A percentile compares a stretch with the other conserved stretches of the same genome.
These are phyloP conservation scores for Rhizoclosmatium globosum DNA, from an alignment of 192 early-diverging fungal species.

Conservation along the genomic window DNA sequence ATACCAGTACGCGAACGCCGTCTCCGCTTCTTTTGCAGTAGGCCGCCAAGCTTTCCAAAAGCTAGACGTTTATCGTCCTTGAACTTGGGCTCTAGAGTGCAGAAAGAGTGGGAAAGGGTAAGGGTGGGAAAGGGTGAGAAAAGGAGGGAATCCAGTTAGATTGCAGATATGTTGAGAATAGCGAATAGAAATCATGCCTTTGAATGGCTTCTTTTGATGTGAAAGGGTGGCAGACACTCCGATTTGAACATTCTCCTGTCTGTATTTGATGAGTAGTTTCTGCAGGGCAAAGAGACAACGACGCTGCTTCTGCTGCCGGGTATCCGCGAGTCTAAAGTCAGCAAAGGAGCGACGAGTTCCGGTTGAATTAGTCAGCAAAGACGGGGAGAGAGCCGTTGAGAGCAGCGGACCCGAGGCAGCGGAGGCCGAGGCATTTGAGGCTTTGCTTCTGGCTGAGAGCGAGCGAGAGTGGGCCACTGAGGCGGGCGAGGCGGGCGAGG, in stretches of 20 bases:
- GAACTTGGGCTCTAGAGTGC: conserved; percentile 43
- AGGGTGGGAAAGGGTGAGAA: background rate
- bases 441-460: background rate
- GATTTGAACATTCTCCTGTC: conserved; percentile 1
- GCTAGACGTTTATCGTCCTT: conserved; percentile 45
- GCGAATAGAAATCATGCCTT: conserved; percentile 3
- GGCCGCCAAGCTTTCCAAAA: conserved; percentile 44
- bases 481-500: background rate
- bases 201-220: conserved; percentile 18
- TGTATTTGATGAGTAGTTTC: conserved; percentile 32
- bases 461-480: background rate
- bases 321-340: conserved; percentile 50
- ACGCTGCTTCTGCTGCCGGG: conserved; percentile 46
- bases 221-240: conserved; percentile 11
- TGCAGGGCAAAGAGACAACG: conserved; percentile 48
- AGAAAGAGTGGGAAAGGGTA: no score
- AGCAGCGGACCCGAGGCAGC: background rate
- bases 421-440: background rate
- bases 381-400: background rate
- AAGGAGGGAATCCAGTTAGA: background rate
- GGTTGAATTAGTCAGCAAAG: background rate
- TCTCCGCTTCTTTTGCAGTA: conserved; percentile 51
- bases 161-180: no score
- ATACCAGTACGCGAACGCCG: conserved; percentile 48
- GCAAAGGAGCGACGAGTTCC: conserved; percentile 39